phyloP scores from a whole-genome alignment of 2,329 filamentous ascomycete species.

The Gyromitra esculenta region DNA sequence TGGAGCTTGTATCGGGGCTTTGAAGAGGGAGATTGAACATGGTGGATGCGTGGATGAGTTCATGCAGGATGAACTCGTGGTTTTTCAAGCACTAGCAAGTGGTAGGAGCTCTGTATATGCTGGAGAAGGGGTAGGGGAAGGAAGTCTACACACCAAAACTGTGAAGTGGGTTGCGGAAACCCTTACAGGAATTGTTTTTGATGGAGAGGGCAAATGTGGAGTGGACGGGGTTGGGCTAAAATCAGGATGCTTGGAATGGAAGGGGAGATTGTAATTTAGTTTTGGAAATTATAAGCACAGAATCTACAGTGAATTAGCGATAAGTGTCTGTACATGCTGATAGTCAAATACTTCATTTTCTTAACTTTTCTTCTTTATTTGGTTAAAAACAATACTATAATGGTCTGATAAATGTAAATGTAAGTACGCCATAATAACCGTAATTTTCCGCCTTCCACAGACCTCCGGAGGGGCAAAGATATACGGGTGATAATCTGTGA shows the following conservation, averaged over 20 bases:
- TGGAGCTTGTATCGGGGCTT: conserved; percentile 38
- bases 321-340: too few relatives aligned
- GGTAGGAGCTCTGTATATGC: conserved; percentile 63
- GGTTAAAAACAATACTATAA: too few relatives aligned
- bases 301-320: too few relatives aligned
- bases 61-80: conserved; percentile 70
- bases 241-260: conserved; percentile 35
- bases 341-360: too few relatives aligned
- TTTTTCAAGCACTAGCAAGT: conserved; percentile 69
- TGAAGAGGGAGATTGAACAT: conserved; percentile 61
- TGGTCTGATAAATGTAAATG: too few relatives aligned
- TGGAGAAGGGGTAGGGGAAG: conserved; percentile 57
- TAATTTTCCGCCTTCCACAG: too few relatives aligned
- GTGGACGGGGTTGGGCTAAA: conserved; percentile 35
- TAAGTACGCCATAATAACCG: too few relatives aligned
- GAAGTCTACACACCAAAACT: conserved; percentile 66
- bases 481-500: too few relatives aligned
- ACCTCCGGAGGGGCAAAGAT: too few relatives aligned
- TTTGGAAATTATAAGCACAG: not conserved
- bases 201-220: conserved; percentile 26
- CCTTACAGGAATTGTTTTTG: conserved; percentile 59
- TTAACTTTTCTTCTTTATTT: too few relatives aligned
- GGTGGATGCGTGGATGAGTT: conserved; percentile 67
- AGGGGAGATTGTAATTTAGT: not conserved
- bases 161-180: conserved; percentile 69